These are phyloP conservation scores for Grosmannia clavigera DNA, from an alignment of 2,329 filamentous ascomycete genomes.

Conservation along the genomic window DNA sequence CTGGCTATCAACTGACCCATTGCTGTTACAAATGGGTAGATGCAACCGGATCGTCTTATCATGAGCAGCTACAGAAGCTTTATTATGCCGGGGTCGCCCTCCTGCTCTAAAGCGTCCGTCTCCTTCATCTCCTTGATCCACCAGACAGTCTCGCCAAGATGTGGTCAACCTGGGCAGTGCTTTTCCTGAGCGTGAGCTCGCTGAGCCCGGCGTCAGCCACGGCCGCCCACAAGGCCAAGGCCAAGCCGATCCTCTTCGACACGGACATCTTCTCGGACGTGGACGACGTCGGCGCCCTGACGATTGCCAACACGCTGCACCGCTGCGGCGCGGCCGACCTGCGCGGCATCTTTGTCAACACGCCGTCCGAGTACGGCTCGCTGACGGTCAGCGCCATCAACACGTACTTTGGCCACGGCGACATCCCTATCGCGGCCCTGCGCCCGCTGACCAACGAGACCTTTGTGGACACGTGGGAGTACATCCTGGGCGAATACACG, in stretches of 20 bases:
- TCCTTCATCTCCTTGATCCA: not conserved
- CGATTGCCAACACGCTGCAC: constrained; percentile 4
- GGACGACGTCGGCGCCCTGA: constrained; percentile 21
- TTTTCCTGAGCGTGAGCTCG: not conserved
- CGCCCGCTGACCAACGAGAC: constrained; percentile 28
- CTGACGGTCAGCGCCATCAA: constrained; percentile 27
- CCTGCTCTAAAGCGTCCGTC: not conserved
- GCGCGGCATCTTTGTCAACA: constrained; percentile 29
- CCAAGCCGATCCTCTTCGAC: constrained; percentile 30
- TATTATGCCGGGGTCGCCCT: not conserved
- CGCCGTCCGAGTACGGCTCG: constrained; percentile 27
- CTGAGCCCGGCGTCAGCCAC: not conserved
- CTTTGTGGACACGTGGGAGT: constrained; percentile 27
- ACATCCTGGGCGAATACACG: constrained; percentile 27
- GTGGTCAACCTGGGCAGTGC: not conserved
- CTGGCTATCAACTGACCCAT: not conserved
- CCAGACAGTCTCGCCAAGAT: not conserved
- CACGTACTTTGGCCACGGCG: constrained; percentile 25
- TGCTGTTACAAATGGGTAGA: not conserved
- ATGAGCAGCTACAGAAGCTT: not conserved
- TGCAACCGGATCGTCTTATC: not conserved
- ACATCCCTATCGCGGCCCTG: constrained; percentile 25
- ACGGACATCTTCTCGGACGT: constrained; percentile 35
- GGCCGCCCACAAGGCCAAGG: not conserved
- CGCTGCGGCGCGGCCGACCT: constrained; percentile 15